These are phyloP conservation scores for Ogataea methanolica DNA, from an alignment of 805 yeast genomes.

Conservation along the genomic window DNA sequence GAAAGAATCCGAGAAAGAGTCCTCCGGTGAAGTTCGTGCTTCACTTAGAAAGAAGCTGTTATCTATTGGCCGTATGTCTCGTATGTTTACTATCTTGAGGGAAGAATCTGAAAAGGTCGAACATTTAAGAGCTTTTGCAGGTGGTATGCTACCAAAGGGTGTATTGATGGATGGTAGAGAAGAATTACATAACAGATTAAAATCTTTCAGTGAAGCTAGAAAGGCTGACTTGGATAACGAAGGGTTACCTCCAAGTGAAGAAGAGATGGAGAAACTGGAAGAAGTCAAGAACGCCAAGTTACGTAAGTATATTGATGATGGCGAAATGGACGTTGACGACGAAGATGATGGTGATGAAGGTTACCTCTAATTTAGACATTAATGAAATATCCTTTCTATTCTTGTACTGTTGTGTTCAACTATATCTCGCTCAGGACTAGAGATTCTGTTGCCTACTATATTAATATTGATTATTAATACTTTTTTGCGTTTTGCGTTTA, in stretches of 20 bases:
- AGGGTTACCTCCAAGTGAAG: constrained; percentile 77
- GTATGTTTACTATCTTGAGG: constrained; percentile 85
- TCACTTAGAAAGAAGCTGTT: constrained; percentile 74
- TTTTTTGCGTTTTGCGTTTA: too few species aligned
- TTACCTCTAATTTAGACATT: too few species aligned
- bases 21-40: constrained; percentile 14
- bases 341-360: not conserved
- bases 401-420: too few species aligned
- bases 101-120: constrained; percentile 85
- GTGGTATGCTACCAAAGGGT: constrained; percentile 84
- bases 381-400: not conserved
- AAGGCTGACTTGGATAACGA: constrained; percentile 79
- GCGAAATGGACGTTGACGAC: constrained; percentile 11
- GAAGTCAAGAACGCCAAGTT: constrained; percentile 43
- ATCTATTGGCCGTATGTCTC: constrained; percentile 88
- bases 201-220: constrained; percentile 78
- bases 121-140: constrained; percentile 65
- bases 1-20: not conserved
- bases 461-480: too few species aligned
- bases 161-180: constrained; percentile 78
- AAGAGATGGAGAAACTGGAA: constrained; percentile 45
- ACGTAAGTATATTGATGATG: constrained; percentile 30
- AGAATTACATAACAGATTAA: constrained; percentile 65
- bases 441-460: too few species aligned
- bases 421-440: too few species aligned